A percentile compares a stretch with the other conserved stretches of the same genome.
These are phyloP conservation scores for Phialophora tarda DNA, from an alignment of 2,329 filamentous ascomycete genomes.

Conservation along the genomic window DNA sequence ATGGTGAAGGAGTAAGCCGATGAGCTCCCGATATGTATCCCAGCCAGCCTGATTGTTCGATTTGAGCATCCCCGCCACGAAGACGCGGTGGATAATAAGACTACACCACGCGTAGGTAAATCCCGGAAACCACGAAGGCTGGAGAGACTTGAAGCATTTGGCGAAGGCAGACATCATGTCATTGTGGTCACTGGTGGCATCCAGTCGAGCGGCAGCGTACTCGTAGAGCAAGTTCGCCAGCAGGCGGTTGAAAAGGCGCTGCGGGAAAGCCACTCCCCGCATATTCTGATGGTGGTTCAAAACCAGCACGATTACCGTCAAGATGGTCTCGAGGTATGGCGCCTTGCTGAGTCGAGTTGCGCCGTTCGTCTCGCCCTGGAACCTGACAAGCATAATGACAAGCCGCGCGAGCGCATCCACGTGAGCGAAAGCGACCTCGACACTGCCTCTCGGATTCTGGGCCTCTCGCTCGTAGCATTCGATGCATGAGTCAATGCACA, in stretches of 20 bases:
- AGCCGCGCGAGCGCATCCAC: conserved; percentile 85
- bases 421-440: conserved; percentile 66
- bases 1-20: conserved; percentile 73
- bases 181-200: conserved; percentile 66
- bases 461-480: conserved; percentile 75
- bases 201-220: conserved; percentile 64
- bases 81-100: conserved; percentile 81
- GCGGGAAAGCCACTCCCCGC: conserved; percentile 80
- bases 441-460: conserved; percentile 64
- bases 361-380: conserved; percentile 67
- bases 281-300: conserved; percentile 84
- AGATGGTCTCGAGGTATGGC: conserved; percentile 75
- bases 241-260: conserved; percentile 88
- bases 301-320: conserved; percentile 78
- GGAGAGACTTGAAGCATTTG: conserved; percentile 71
- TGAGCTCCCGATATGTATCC: conserved; percentile 73
- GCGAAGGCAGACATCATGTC: conserved; percentile 76
- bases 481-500: conserved; percentile 79
- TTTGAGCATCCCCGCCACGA: conserved; percentile 78
- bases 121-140: conserved; percentile 76
- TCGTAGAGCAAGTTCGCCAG: conserved; percentile 84
- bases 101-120: conserved; percentile 87
- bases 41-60: conserved; percentile 74
- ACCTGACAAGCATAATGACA: conserved; percentile 74
- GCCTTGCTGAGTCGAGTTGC: conserved; percentile 68